These are phyloP conservation scores for Penicillium brevicompactum DNA, from an alignment of 2,329 filamentous ascomycete species.

Conservation along the genomic window DNA sequence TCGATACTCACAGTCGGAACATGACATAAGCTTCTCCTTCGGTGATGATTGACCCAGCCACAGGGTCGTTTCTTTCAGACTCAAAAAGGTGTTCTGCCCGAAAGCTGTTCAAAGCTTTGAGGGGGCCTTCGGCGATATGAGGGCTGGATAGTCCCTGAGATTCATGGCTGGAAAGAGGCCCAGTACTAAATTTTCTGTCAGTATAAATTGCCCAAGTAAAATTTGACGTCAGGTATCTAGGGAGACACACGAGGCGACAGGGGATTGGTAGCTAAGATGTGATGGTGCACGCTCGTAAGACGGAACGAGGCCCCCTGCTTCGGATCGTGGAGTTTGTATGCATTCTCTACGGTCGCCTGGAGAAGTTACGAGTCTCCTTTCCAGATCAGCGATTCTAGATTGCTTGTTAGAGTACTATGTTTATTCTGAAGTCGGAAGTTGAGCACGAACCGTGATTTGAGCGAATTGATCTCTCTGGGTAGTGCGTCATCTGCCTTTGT, in stretches of 20 bases:
- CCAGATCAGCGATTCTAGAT: no score
- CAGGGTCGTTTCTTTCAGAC: slow-evolving; percentile 1
- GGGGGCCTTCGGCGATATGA: slow-evolving; percentile 5
- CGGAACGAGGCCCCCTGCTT: background rate
- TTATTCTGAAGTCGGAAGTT: no score
- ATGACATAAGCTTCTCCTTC: slow-evolving; percentile 8
- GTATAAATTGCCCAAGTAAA: no score
- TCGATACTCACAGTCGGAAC: slow-evolving; percentile 3
- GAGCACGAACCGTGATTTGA: no score
- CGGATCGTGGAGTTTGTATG: slow-evolving; percentile 1
- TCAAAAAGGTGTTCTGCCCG: slow-evolving; percentile 1
- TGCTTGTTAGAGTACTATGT: no score
- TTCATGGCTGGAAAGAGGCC: background rate
- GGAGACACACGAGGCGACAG: no score
- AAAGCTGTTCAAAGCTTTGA: slow-evolving; percentile 7
- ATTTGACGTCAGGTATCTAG: no score
- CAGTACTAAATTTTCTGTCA: no score
- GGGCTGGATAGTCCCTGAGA: background rate
- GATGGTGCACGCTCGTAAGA: background rate
- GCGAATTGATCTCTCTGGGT: no score
- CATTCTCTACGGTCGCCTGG: background rate
- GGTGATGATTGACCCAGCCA: background rate
- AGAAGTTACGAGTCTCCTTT: no score
- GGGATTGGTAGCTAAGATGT: background rate
- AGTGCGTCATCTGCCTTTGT: no score